These are phyloP conservation scores for Penicillium malachiteum DNA, from an alignment of 495 filamentous ascomycete genomes.

Conservation along the genomic window DNA sequence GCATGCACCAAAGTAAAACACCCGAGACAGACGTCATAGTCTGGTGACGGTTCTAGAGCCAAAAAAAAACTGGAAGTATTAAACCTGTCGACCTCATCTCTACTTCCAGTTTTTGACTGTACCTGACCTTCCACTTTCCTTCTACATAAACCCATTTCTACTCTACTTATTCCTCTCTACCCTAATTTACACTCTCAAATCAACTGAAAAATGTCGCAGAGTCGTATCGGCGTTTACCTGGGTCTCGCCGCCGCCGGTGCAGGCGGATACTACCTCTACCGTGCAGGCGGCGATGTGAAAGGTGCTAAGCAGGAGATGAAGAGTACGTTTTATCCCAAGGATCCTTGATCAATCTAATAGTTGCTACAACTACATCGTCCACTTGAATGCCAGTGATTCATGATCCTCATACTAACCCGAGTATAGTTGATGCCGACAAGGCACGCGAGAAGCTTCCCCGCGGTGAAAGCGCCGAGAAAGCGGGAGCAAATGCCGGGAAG, in stretches of 20 bases:
- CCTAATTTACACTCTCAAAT: not conserved
- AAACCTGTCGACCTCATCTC: not conserved
- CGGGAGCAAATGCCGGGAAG: slow-evolving; percentile 48
- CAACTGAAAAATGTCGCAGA: slow-evolving; percentile 44
- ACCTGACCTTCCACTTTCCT: no score
- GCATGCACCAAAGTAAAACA: not conserved
- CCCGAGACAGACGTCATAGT: slow-evolving; percentile 23
- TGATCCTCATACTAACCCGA: slow-evolving; percentile 11
- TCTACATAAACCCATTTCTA: no score
- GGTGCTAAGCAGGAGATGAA: slow-evolving; percentile 79
- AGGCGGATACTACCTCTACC: slow-evolving; percentile 89
- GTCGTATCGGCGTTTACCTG: slow-evolving; percentile 53
- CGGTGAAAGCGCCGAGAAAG: slow-evolving; percentile 49
- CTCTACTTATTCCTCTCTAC: not conserved
- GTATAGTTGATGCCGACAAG: slow-evolving; percentile 58
- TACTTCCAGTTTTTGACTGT: no score
- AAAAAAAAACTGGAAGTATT: not conserved
- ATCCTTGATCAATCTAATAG: not conserved
- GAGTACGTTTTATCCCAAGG: slow-evolving; percentile 51
- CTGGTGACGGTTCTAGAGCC: slow-evolving; percentile 3
- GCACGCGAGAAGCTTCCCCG: slow-evolving; percentile 62
- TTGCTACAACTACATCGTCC: not conserved
- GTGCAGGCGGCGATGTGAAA: slow-evolving; percentile 77
- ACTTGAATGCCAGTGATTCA: not conserved
- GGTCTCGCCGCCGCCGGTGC: slow-evolving; percentile 64